Evolutionary conservation across 495 filamentous ascomycete species (phyloP), one percentile per base, ranked within the genome.

Genomic region (Neurospora tetrasperma): DNA sequence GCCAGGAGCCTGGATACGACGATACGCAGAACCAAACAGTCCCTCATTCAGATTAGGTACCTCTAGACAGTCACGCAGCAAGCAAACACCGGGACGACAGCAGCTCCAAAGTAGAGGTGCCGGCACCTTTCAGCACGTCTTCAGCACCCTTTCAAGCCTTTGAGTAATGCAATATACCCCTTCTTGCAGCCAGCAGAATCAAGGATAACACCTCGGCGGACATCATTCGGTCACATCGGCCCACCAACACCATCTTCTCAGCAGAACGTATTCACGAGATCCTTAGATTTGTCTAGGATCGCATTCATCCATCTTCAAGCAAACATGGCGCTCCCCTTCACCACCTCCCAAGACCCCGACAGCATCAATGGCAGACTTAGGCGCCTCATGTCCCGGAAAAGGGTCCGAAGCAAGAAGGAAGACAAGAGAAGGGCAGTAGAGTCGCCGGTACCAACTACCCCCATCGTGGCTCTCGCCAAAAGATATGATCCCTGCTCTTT

Each of bases 401-500:
- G 54, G 54, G 31, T 66, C 4, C 35, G 54, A 66, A 35, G 54
- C 54, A 66, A 66, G 27, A 66, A 66, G 31, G 27, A 66, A 38
- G 54, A 66, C 12, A 66, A 66, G 54, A 38, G 54, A 66, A 35
- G 54, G 54, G 54, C 54, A 9, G 54, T 66, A 18, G 54, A 66
- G 14, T 38, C 54, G 14, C 27, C 54, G 14, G 14, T 18, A 31
- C 54, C 54, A 16, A 66, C 6, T 6, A 66, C 54, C 35, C 54
- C 54, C 27, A 35, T 66, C 54, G 54, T 66, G 54, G 54, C 54
- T 38, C 54, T 66, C 14, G 54, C 27, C 54, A 66, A 66, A 66
- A 66, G 73, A n/a, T 71, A 71, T 42, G 42, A 74, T 14, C 74
- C 74, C 23, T 76, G 72, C 42, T 39, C 40, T 35, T 73, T 74